Percentiles rank a stretch among this genome's conserved stretches.
These are phyloP conservation scores for Colletotrichum costaricense DNA, from an alignment of 2,329 filamentous ascomycete genomes.

Conservation along the genomic window DNA sequence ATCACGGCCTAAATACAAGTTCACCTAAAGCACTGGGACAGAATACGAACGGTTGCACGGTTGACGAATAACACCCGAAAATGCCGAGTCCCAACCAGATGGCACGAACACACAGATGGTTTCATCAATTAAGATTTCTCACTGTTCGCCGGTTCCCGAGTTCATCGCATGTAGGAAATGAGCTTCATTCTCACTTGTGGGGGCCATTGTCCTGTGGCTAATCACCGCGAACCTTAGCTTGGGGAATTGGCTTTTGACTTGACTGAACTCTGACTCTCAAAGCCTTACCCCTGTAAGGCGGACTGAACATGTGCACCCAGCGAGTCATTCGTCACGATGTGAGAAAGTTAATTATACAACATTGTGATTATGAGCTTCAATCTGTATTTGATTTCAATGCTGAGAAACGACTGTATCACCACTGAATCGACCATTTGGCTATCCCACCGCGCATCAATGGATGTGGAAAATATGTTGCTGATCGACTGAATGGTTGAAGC, in stretches of 20 bases:
- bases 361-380: neutral
- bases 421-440: neutral
- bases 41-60: neutral
- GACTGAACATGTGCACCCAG: neutral
- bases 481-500: neutral
- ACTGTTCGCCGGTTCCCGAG: neutral
- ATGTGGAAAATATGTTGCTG: neutral
- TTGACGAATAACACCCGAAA: neutral
- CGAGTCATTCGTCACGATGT: conserved; percentile 2
- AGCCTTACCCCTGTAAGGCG: conserved; percentile 2
- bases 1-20: neutral
- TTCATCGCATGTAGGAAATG: conserved; percentile 9
- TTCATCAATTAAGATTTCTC: conserved; percentile 20
- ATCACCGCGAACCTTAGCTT: neutral
- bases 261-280: neutral
- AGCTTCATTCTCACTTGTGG: neutral
- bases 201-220: neutral
- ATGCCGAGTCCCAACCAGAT: neutral
- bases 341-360: conserved; percentile 3
- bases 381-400: neutral
- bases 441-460: neutral
- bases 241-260: neutral
- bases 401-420: neutral
- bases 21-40: neutral
- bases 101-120: neutral